These are phyloP conservation scores for Meira miltonrushii DNA, from an alignment of 1,284 basidiomycete species.

Conservation along the genomic window DNA sequence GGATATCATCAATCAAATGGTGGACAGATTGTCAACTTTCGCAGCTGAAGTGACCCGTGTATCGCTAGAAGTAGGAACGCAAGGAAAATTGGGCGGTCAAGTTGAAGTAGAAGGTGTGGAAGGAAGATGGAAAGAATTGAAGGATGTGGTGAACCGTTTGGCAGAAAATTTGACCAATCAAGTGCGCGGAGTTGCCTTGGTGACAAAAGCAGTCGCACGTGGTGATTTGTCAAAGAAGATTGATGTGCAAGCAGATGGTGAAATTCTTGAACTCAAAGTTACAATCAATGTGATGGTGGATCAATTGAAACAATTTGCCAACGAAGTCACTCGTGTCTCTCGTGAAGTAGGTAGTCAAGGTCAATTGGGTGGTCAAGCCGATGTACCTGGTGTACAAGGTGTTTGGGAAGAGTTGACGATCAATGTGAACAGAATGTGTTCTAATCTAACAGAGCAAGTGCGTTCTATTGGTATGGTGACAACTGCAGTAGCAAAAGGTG, in stretches of 20 bases:
- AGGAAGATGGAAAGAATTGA: slow-evolving; percentile 53
- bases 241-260: slow-evolving; percentile 90
- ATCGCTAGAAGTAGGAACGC: slow-evolving; percentile 67
- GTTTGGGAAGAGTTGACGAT: slow-evolving; percentile 53
- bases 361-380: slow-evolving; percentile 51
- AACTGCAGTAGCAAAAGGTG: slow-evolving; percentile 70
- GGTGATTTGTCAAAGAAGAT: slow-evolving; percentile 95
- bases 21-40: slow-evolving; percentile 78
- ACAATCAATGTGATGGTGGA: slow-evolving; percentile 97
- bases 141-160: slow-evolving; percentile 53
- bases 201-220: slow-evolving; percentile 94
- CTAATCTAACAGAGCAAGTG: slow-evolving; percentile 87
- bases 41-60: slow-evolving; percentile 92
- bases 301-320: slow-evolving; percentile 78
- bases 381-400: slow-evolving; percentile 52
- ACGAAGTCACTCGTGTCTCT: slow-evolving; percentile 94
- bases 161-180: slow-evolving; percentile 69
- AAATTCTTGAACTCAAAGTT: slow-evolving; percentile 93
- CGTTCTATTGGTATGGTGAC: slow-evolving; percentile 83
- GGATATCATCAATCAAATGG: slow-evolving; percentile 95
- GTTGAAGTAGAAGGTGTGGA: slow-evolving; percentile 52
- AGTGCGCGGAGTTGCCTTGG: slow-evolving; percentile 86
- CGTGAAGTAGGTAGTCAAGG: slow-evolving; percentile 38
- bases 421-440: slow-evolving; percentile 78
- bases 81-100: slow-evolving; percentile 53